phyloP scores from a whole-genome alignment of 305 asterid genomes.

The Fraxinus nigra region DNA sequence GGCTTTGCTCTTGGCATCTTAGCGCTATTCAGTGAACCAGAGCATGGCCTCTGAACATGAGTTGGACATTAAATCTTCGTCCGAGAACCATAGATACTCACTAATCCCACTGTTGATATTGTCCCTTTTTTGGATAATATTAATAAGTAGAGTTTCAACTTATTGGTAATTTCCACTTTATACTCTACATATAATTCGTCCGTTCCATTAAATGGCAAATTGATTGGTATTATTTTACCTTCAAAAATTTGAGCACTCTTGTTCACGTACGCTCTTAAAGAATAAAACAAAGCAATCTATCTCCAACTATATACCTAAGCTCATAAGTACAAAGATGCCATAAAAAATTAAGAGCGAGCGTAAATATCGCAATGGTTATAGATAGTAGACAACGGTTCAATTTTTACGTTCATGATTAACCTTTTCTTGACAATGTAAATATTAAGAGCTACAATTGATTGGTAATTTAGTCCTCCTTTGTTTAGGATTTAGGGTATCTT shows the following conservation, averaged over 20 bases:
- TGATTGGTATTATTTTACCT: too few species aligned
- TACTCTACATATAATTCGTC: too few species aligned
- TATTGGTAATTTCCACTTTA: neutral
- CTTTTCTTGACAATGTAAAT: neutral
- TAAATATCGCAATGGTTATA: too few species aligned
- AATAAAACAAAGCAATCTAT: too few species aligned
- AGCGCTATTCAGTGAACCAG: neutral
- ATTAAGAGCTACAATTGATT: neutral
- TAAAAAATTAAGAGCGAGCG: too few species aligned
- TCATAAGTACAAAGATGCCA: too few species aligned
- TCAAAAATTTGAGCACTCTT: too few species aligned
- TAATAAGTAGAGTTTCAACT: neutral
- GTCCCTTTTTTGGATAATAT: neutral
- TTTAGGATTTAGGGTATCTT: neutral
- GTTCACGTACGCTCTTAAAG: neutral
- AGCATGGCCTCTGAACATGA: neutral
- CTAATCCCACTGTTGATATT: neutral
- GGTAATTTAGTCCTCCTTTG: neutral
- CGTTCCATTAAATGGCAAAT: neutral
- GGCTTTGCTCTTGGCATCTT: neutral
- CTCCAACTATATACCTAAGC: too few species aligned
- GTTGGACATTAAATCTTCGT: neutral
- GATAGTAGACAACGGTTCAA: neutral
- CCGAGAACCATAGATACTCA: neutral
- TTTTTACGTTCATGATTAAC: neutral